A percentile compares a stretch with the other conserved stretches of the same genome.
These are phyloP conservation scores for Veloporphyrellus conicus DNA, from an alignment of 1,284 basidiomycete genomes.

Conservation along the genomic window DNA sequence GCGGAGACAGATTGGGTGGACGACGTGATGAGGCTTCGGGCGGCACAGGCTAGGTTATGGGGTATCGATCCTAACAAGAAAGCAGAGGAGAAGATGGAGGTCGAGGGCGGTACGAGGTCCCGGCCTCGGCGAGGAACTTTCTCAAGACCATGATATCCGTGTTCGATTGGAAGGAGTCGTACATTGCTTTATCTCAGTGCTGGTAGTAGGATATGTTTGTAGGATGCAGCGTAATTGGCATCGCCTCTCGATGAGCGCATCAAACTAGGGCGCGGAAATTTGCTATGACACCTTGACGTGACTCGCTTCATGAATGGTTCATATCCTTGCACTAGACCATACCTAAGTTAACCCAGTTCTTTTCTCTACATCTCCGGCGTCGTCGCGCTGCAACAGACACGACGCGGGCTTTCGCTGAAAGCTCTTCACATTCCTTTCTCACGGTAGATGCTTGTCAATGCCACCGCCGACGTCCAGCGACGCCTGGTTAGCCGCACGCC, in stretches of 20 bases:
- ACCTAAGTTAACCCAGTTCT: no score
- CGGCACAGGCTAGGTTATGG: conserved; percentile 32
- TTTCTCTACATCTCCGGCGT: no score
- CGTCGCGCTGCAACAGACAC: no score
- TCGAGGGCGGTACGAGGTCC: conserved; percentile 29
- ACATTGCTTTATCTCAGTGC: neutral
- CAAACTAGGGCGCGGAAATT: no score
- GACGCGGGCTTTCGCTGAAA: conserved; percentile 22
- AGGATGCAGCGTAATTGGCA: neutral
- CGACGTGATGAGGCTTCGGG: conserved; percentile 52
- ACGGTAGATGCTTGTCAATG: conserved; percentile 45
- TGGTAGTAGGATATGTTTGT: no score
- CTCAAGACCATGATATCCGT: conserved; percentile 21
- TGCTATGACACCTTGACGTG: neutral
- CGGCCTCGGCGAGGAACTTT: conserved; percentile 25
- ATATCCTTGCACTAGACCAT: conserved; percentile 6
- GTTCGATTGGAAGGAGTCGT: no score
- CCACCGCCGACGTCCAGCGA: conserved; percentile 66
- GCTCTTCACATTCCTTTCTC: conserved; percentile 24
- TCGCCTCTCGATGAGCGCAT: neutral
- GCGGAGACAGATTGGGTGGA: conserved; percentile 63
- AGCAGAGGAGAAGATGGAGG: conserved; percentile 16
- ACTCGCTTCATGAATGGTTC: neutral
- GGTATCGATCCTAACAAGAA: conserved; percentile 21
- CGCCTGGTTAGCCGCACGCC: conserved; percentile 71